phyloP scores from a whole-genome alignment of 352 stramenopile species.

The Pseudoperonospora humuli region DNA sequence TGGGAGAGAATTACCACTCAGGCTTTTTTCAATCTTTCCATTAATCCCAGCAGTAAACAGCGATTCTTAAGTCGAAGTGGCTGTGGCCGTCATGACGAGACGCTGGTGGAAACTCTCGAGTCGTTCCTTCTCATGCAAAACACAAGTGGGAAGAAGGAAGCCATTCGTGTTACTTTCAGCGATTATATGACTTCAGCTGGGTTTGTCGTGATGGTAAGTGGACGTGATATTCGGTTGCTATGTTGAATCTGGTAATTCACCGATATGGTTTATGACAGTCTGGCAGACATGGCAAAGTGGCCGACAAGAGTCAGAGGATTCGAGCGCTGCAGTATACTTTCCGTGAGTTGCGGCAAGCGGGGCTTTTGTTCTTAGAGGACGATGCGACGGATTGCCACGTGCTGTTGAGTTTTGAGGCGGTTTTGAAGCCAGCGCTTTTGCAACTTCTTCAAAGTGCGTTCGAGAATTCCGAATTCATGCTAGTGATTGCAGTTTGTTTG shows the following conservation, averaged over 20 bases:
- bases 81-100: conserved; percentile 16
- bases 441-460: conserved; percentile 29
- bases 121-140: conserved; percentile 26
- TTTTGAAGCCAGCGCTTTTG: conserved; percentile 38
- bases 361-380: conserved; percentile 57
- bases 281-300: not conserved
- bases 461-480: not conserved
- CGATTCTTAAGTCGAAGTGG: conserved; percentile 20
- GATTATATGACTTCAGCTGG: conserved; percentile 11
- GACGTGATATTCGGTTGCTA: not conserved
- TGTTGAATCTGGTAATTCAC: not conserved
- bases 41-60: conserved; percentile 19
- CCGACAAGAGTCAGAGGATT: conserved; percentile 14
- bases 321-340: conserved; percentile 38
- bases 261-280: not conserved
- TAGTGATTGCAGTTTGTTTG: not conserved
- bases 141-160: not conserved
- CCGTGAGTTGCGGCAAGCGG: conserved; percentile 27
- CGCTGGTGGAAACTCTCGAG: conserved; percentile 33
- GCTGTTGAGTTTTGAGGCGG: conserved; percentile 43
- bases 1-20: conserved; percentile 37
- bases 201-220: conserved; percentile 4
- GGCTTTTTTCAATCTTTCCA: conserved; percentile 38
- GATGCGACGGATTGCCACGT: conserved; percentile 39
- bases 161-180: conserved; percentile 15